These are phyloP conservation scores for Asterella californica DNA, from an alignment of 225 moss, liverwort and hornwort genomes.

Conservation along the genomic window DNA sequence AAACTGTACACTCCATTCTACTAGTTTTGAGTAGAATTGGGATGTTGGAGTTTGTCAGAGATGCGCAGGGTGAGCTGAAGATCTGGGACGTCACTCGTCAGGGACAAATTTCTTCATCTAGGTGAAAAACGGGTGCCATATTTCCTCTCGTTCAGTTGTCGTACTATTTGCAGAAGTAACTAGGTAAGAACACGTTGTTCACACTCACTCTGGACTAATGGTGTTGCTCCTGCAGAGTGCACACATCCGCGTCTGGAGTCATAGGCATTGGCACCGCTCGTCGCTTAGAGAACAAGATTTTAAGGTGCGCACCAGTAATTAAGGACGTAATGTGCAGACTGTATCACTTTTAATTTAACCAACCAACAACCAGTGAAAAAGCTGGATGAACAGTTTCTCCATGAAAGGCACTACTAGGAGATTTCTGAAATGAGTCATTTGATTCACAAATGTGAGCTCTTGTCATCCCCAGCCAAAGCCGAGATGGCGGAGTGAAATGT, in stretches of 20 bases:
- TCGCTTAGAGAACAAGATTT: slow-evolving; percentile 55
- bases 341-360: neutral
- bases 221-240: slow-evolving; percentile 58
- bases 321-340: neutral
- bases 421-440: neutral
- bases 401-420: too few relatives aligned
- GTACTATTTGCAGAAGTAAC: neutral
- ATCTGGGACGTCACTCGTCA: slow-evolving; percentile 78
- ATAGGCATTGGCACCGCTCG: slow-evolving; percentile 69
- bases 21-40: neutral
- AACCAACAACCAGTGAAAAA: too few relatives aligned
- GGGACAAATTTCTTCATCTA: slow-evolving; percentile 69
- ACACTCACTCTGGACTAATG: neutral
- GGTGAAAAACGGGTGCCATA: slow-evolving; percentile 34
- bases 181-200: neutral
- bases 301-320: slow-evolving; percentile 49
- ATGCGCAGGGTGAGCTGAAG: slow-evolving; percentile 84
- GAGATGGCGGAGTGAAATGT: slow-evolving; percentile 93
- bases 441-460: neutral
- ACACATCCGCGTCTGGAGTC: slow-evolving; percentile 78
- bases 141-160: neutral
- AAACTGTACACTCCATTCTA: neutral
- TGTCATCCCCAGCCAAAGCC: slow-evolving; percentile 74
- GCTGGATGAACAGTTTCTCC: too few relatives aligned
- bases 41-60: slow-evolving; percentile 43